Evolutionary conservation across 495 filamentous ascomycete genomes (phyloP).

Genomic region (Hypoxylon fuscum): DNA sequence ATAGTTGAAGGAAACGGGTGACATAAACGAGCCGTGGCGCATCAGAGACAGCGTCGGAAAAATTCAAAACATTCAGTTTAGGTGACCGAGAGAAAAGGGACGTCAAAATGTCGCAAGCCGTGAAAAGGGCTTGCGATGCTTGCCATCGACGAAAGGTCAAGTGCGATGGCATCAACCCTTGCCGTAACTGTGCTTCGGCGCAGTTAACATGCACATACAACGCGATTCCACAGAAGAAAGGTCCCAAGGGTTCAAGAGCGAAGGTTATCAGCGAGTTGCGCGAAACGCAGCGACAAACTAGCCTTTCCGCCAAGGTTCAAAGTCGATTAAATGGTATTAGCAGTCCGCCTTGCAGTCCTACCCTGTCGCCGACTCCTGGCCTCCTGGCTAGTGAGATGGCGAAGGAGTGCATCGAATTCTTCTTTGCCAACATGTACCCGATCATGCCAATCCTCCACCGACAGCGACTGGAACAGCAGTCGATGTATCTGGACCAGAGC

Average conservation of each 20-base stretch:
- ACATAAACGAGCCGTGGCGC: constrained; percentile 21
- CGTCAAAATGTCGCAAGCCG: constrained; percentile 59
- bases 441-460: constrained; percentile 83
- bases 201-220: constrained; percentile 81
- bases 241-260: constrained; percentile 81
- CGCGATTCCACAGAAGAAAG: constrained; percentile 86
- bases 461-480: constrained; percentile 70
- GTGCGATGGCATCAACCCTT: constrained; percentile 76
- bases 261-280: constrained; percentile 83
- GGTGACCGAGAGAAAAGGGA: constrained; percentile 12
- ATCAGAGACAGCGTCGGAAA: constrained; percentile 17
- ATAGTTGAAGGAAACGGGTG: constrained; percentile 26
- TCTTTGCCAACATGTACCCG: constrained; percentile 84
- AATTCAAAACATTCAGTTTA: constrained; percentile 10
- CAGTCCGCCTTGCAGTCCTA: constrained; percentile 54
- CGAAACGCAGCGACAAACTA: constrained; percentile 70
- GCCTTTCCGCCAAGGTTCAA: constrained; percentile 60
- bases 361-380: constrained; percentile 60
- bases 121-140: constrained; percentile 79
- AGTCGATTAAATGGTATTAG: constrained; percentile 54
- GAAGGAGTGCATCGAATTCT: constrained; percentile 79
- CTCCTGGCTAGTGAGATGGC: constrained; percentile 69
- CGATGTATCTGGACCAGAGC: constrained; percentile 69
- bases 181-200: constrained; percentile 72
- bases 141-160: constrained; percentile 88